These are phyloP conservation scores for Calonectria honghensis DNA, from an alignment of 2,329 filamentous ascomycete species.

Conservation along the genomic window DNA sequence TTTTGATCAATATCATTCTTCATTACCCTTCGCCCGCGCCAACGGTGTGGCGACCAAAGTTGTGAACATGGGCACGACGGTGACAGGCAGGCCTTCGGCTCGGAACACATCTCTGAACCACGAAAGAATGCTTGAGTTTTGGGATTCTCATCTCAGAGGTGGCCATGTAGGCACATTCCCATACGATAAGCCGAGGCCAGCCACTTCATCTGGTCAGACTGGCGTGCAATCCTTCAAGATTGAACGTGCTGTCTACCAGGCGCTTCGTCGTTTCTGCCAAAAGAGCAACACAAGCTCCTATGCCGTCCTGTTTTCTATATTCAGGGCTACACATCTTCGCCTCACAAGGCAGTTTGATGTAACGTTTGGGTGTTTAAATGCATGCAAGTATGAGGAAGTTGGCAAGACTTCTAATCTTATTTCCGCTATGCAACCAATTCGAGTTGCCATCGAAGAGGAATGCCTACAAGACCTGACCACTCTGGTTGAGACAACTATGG, in stretches of 20 bases:
- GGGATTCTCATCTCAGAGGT: background rate
- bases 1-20: background rate
- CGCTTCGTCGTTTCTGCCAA: constrained; percentile 40
- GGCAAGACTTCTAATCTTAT: constrained; percentile 49
- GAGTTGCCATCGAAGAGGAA: constrained; percentile 43
- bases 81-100: no score
- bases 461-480: constrained; percentile 46
- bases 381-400: constrained; percentile 43
- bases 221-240: constrained; percentile 33
- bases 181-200: constrained; percentile 38
- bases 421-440: constrained; percentile 51
- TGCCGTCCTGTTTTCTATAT: constrained; percentile 48
- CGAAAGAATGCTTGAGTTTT: background rate
- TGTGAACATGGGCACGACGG: background rate
- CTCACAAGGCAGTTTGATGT: constrained; percentile 49
- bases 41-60: no score
- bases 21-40: background rate
- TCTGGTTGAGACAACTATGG: constrained; percentile 40
- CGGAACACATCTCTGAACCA: background rate
- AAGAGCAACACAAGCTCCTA: constrained; percentile 28
- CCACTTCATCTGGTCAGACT: constrained; percentile 38
- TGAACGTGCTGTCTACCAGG: constrained; percentile 25
- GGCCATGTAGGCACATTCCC: constrained; percentile 39
- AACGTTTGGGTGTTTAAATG: constrained; percentile 48
- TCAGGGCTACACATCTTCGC: constrained; percentile 51